Evolutionary conservation across 2,329 filamentous ascomycete genomes (phyloP), one percentile per base, ranked within the genome.

Genomic region (Lojkania enalia): DNA sequence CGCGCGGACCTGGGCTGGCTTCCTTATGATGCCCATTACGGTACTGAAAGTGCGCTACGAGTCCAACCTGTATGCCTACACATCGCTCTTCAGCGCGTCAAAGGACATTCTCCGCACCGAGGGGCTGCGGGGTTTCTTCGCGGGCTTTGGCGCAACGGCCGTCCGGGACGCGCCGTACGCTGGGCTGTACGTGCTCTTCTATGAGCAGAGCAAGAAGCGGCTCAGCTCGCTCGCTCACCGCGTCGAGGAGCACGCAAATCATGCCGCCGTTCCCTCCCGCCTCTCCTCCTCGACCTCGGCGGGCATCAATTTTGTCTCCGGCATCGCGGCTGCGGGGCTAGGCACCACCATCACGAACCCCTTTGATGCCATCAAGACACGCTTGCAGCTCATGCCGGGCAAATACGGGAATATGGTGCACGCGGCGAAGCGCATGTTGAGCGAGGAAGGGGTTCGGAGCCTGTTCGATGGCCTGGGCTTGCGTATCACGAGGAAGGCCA

Each of bases 21-120:
- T 96, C 63, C 74, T 95, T 35, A 83, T 97, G 72, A 97, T 96
- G 88, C 94, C 94, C 1, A 82, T 97, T 49, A 99, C 94, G 1
- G 86, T 99, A 33, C 86, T 99, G 62, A 99, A 99, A 67, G 94
- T 97, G 32, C 88, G 94, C 33, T 97, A 95, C 65, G 94, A 99
- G 70, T 92, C 87, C 19, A 90, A 81, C 50, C 75, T 92, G 32
- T 99, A 96, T 74, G 75, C 82, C 2, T 97, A 97, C 73, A 79
- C 80, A 18, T 92, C 89, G 1, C 76, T 97, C 18, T 71, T 80
- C 30, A 78, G 83, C 27, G 94, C 94, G 0, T 83, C 81, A 1
- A 75, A 75, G 23, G 89, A 94, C 56, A 96, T 97, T 20, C 73
- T 86, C 40, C 77, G 77, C 5, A 81, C 76, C 0, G 85, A 92